Percentiles rank a stretch among this genome's conserved stretches.
Conservation (phyloP, 768 basidiomycete genomes). For the Megacollybia marginata region DNA sequence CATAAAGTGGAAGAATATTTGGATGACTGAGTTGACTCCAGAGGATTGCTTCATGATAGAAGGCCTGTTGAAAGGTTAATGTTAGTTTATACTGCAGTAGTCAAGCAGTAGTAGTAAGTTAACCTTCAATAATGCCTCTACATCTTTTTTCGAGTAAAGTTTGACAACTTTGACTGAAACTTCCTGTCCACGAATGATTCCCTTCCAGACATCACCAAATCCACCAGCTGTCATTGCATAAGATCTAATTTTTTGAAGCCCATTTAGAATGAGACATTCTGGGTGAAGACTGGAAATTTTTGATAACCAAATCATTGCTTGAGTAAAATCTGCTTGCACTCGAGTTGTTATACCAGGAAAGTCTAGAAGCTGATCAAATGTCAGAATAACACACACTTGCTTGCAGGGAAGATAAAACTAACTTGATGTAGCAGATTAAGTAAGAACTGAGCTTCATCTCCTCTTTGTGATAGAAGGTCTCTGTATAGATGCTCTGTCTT, state of each 20-base stretch:
- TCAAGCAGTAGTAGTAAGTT: not conserved
- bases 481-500: not conserved
- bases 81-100: not conserved
- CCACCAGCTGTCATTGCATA: conserved; percentile 7
- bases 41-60: conserved; percentile 23
- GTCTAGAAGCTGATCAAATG: not conserved
- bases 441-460: not conserved
- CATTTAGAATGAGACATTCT: conserved; percentile 7
- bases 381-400: not conserved
- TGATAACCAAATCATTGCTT: conserved; percentile 7
- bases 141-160: conserved; percentile 1
- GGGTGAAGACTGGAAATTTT: conserved; percentile 6
- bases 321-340: not conserved
- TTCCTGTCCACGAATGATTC: conserved; percentile 5
- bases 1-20: conserved; percentile 28
- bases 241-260: conserved; percentile 4
- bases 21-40: conserved; percentile 27
- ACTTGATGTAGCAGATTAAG: not conserved
- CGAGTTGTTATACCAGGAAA: not conserved
- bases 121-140: conserved; percentile 4
- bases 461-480: not conserved
- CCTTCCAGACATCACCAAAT: conserved; percentile 10
- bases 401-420: not conserved
- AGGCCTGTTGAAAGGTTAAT: conserved; percentile 13
- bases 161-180: conserved; percentile 11